phyloP scores from a whole-genome alignment of 352 stramenopile species.

The Pythium volutum region DNA sequence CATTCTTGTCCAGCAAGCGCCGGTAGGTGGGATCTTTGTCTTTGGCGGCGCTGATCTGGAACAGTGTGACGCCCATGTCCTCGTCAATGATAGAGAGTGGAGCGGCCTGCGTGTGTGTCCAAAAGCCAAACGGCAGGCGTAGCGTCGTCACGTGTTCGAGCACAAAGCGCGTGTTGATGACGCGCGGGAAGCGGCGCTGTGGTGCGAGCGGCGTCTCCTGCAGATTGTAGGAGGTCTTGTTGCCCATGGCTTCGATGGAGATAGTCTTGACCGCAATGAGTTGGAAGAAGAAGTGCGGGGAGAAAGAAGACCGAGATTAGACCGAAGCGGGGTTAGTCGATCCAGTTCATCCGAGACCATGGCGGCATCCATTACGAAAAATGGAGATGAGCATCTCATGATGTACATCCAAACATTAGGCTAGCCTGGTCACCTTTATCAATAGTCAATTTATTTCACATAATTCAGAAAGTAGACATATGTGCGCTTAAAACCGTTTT shows the following conservation, averaged over 20 bases:
- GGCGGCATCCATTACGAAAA: too few species aligned
- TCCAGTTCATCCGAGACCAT: too few species aligned
- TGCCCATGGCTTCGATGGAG: constrained; percentile 12
- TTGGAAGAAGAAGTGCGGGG: background rate
- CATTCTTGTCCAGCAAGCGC: constrained; percentile 15
- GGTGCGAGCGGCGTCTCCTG: constrained; percentile 6
- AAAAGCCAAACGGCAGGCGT: constrained; percentile 10
- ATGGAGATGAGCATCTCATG: too few species aligned
- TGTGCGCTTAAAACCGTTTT: too few species aligned
- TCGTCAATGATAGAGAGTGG: constrained; percentile 11
- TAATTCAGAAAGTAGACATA: too few species aligned
- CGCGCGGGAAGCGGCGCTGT: constrained; percentile 13
- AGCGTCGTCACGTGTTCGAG: constrained; percentile 4
- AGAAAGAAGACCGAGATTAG: too few species aligned
- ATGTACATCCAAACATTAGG: too few species aligned
- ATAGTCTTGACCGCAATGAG: background rate
- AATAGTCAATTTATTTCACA: too few species aligned
- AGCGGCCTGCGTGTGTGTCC: background rate
- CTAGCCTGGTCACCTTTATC: too few species aligned
- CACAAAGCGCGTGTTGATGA: constrained; percentile 17
- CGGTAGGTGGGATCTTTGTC: background rate
- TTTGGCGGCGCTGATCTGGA: constrained; percentile 6
- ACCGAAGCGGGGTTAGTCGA: too few species aligned
- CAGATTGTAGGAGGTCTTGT: background rate
- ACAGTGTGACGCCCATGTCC: background rate